Evolutionary conservation across 148 eudicot species (phyloP).

Genomic region (Chenopodium suecicum): DNA sequence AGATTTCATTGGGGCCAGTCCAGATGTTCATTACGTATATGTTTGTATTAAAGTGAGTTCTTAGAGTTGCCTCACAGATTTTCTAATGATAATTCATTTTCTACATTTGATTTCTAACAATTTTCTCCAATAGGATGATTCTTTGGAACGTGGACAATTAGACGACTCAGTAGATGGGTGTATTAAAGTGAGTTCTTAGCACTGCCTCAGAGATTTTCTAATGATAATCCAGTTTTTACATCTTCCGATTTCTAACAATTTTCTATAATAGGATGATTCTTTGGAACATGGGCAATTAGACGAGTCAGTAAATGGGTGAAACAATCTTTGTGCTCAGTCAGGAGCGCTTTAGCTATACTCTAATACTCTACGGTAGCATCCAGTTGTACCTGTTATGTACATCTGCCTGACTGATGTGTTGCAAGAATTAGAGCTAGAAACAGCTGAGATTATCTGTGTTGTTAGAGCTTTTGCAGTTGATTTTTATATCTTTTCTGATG

Average conservation of each 20-base stretch:
- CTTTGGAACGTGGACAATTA: constrained; percentile 13
- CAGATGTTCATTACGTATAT: constrained; percentile 79
- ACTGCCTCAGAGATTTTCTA: not conserved
- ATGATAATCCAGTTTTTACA: not conserved
- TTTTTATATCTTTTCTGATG: not conserved
- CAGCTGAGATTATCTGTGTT: not conserved
- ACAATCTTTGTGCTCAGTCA: not conserved
- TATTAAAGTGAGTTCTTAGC: constrained; percentile 48
- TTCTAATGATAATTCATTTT: not conserved
- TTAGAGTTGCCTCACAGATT: not conserved
- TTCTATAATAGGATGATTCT: constrained; percentile 22
- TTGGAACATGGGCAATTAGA: constrained; percentile 17
- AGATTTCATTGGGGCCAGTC: constrained; percentile 45
- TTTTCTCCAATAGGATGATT: constrained; percentile 20
- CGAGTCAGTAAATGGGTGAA: constrained; percentile 24
- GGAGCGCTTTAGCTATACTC: not conserved
- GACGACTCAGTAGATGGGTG: constrained; percentile 27
- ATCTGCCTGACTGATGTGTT: not conserved
- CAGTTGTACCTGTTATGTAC: not conserved
- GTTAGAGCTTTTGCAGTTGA: not conserved
- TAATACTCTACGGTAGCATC: too few relatives aligned
- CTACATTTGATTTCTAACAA: not conserved
- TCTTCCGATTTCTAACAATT: not conserved
- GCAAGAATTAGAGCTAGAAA: not conserved
- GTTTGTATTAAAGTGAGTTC: constrained; percentile 69